Evolutionary conservation across 1,284 basidiomycete species (phyloP).

Genomic region (Apiotrichum mycotoxinovorans): DNA sequence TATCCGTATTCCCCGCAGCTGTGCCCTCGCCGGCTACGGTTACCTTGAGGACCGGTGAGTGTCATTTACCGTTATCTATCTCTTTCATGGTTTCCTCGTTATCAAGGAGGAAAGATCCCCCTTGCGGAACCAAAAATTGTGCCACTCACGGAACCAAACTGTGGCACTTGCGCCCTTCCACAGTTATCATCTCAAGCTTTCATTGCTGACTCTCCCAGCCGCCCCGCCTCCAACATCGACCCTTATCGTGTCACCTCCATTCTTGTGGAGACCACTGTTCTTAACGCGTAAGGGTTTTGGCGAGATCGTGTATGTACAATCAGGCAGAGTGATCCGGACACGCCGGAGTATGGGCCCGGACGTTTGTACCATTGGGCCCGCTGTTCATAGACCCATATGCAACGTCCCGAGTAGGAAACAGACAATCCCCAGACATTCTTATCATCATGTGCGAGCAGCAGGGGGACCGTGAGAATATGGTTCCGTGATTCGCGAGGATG

Average conservation of each 20-base stretch:
- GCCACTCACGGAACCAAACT: too few relatives aligned
- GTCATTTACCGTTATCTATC: constrained; percentile 1
- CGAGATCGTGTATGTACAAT: constrained; percentile 10
- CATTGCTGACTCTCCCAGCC: constrained; percentile 37
- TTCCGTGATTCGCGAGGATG: too few relatives aligned
- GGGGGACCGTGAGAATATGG: too few relatives aligned
- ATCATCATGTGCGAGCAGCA: not conserved
- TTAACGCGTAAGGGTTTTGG: constrained; percentile 24
- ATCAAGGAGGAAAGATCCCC: too few relatives aligned
- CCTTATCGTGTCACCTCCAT: constrained; percentile 74
- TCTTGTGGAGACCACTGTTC: constrained; percentile 83
- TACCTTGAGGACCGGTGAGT: constrained; percentile 82
- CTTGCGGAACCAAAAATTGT: too few relatives aligned
- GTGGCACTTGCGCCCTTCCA: not conserved
- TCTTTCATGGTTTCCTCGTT: too few relatives aligned
- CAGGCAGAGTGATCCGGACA: not conserved
- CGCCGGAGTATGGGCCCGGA: not conserved
- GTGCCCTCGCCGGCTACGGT: constrained; percentile 85
- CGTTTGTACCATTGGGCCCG: constrained; percentile 1
- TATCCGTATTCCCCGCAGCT: constrained; percentile 69
- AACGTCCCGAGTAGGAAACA: constrained; percentile 1
- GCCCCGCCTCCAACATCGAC: constrained; percentile 96
- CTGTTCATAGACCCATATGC: constrained; percentile 9
- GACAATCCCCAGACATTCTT: too few relatives aligned
- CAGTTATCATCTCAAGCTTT: too few relatives aligned